Evolutionary conservation across 148 eudicot genomes (phyloP).

Genomic region (Amaranthus palmeri): DNA sequence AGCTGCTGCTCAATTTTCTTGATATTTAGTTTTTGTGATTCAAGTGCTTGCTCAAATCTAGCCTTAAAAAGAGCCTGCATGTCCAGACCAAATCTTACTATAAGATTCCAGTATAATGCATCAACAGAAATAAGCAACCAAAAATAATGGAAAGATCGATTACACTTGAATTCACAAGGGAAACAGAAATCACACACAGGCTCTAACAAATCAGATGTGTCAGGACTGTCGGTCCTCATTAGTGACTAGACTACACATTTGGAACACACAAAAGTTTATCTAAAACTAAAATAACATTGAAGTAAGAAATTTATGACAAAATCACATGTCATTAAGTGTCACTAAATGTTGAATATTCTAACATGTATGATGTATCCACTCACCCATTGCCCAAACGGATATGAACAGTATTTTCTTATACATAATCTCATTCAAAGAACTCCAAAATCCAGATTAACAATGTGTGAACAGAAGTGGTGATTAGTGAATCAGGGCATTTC

Average conservation of each 20-base stretch:
- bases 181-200: not conserved
- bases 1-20: slow-evolving; percentile 88
- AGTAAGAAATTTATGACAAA: too few relatives aligned
- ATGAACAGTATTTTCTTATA: too few relatives aligned
- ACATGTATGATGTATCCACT: too few relatives aligned
- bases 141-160: not conserved
- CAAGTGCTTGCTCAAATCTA: slow-evolving; percentile 98
- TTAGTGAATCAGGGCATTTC: not conserved
- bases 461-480: not conserved
- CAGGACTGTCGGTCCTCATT: not conserved
- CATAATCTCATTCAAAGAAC: not conserved
- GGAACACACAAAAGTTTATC: not conserved
- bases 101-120: not conserved
- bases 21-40: slow-evolving; percentile 93
- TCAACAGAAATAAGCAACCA: not conserved
- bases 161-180: not conserved
- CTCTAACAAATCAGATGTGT: not conserved
- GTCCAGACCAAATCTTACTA: slow-evolving; percentile 7
- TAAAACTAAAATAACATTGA: not conserved
- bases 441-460: not conserved
- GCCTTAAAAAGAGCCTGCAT: slow-evolving; percentile 97
- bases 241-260: not conserved
- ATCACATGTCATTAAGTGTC: too few relatives aligned
- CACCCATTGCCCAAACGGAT: too few relatives aligned
- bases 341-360: too few relatives aligned